Evolutionary conservation across 2,329 filamentous ascomycete genomes (phyloP), one percentile per base, ranked within the genome.

Genomic region (Penicillium sp.): DNA sequence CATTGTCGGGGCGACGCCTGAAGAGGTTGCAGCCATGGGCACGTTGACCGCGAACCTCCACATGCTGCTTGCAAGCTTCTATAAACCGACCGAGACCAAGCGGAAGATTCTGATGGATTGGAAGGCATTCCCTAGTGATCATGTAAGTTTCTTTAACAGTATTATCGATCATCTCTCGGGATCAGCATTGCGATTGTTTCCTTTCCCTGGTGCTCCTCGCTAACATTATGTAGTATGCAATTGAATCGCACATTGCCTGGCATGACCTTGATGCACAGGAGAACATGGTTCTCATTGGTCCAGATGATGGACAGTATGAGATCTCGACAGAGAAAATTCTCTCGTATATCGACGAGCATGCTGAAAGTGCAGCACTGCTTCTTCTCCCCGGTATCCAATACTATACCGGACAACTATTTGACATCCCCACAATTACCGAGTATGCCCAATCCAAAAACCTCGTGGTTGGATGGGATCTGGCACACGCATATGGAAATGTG

Each of bases 381-480:
- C 81, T 96, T 5, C 82, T 96, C 0, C 90, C 91, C 0, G 91
- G 91, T 18, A 88, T 96, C 38, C 91, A 96, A 71, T 96, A 92
- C 78, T 96, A 94, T 76, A 93, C 88, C 2, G 91, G 91, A 55
- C 91, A 96, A 70, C 81, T 88, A 36, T 88, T 96, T 63, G 90
- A 96, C 71, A 91, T 96, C 3, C 75, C 82, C 29, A 79, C 76
- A 38, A 96, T 96, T 69, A 96, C 91, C 1, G 79, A 79, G 5
- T 82, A 92, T 70, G 91, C 91, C 0, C 86, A 86, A 60, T 77
- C 78, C 1, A 82, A 82, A 51, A 87, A 85, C 48, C 83, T 95
- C 45, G 72, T 84, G 0, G 84, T 93, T 1, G 90, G 90, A 18
- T 96, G 91, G 91, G 91, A 95, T 70, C 81, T 94, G 6, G 91